A percentile compares a stretch with the other conserved stretches of the same genome.
phyloP scores from a whole-genome alignment of 2,329 filamentous ascomycete genomes.

The Fusarium denticulatum region DNA sequence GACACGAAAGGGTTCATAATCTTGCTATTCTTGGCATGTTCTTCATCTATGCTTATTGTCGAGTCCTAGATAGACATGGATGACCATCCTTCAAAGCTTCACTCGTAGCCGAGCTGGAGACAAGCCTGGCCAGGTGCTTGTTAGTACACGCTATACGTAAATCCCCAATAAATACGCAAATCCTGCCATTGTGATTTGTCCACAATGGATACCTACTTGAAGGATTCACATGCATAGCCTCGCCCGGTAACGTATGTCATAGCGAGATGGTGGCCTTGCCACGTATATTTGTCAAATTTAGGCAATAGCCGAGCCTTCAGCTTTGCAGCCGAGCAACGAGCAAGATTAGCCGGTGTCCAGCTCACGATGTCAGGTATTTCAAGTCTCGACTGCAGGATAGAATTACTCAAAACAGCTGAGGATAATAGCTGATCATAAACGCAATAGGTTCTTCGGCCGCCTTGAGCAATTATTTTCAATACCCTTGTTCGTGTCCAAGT shows the following conservation, averaged over 20 bases:
- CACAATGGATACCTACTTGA: accelerated
- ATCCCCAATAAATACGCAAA: constrained; percentile 7
- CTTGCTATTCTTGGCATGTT: background rate
- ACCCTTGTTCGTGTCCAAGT: background rate
- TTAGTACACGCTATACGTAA: background rate
- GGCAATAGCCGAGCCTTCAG: background rate
- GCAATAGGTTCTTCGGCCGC: no score
- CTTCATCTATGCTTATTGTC: background rate
- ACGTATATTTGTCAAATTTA: background rate
- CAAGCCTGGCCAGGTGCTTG: background rate
- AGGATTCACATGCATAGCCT: background rate
- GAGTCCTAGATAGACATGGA: background rate
- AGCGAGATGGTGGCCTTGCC: background rate
- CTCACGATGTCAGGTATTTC: background rate
- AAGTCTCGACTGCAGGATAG: background rate
- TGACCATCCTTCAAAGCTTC: background rate
- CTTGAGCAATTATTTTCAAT: no score
- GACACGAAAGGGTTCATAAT: background rate
- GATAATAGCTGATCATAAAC: no score
- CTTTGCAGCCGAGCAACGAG: background rate
- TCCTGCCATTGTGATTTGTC: background rate
- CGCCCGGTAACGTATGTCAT: background rate
- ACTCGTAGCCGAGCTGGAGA: background rate
- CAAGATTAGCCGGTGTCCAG: background rate
- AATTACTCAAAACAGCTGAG: background rate